Evolutionary conservation across 2,329 filamentous ascomycete genomes (phyloP), one percentile per base, ranked within the genome.

Genomic region (Colletotrichum kahawae): DNA sequence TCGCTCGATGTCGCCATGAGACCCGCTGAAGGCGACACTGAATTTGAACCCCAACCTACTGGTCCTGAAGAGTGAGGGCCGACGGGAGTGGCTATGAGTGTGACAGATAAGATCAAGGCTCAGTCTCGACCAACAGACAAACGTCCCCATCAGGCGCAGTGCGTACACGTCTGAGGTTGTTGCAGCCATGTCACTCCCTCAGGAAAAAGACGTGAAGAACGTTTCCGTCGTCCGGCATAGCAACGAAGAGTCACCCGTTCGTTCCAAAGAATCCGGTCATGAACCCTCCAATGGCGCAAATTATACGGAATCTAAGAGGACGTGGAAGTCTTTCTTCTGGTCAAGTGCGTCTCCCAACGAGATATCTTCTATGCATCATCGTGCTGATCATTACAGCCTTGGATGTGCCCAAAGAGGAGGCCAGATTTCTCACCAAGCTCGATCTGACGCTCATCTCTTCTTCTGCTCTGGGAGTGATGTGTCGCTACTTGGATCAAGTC

Each of bases 231-330:
- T 69, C 66, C 57, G 13, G 56, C 62, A 7, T 48, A 48, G 38
- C 38, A n/a, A 48, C 4, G 38, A 48, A 48, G 9, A 48, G n/a
- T 48, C 18, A 18, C 38, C 38, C n/a, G 31, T 16, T 29, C 16
- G 24, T 14, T 59, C 43, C 14, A 56, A 70, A 24, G 70, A 31
- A 6, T n/a, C 48, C 12, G 29, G 27, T 9, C 59, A 63, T 29
- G 62, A 13, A 1, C 24, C 31, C n/a, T 16, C 60, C 9, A 70
- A 68, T 24, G 56, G 24, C 14, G 33, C 54, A 21, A 38, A 12
- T 8, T 73, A 75, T 16, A 63, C 21, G 6, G 90, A 77, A 88
- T 90, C 21, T 82, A 90, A 82, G 88, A 91, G 78, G 24, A 81
- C 79, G 0, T 81, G 79, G 79, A 77, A 70, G 63, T 79, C 79